Evolutionary conservation across 306 rosid genomes (phyloP).

Genomic region (Gillenia trifoliata): DNA sequence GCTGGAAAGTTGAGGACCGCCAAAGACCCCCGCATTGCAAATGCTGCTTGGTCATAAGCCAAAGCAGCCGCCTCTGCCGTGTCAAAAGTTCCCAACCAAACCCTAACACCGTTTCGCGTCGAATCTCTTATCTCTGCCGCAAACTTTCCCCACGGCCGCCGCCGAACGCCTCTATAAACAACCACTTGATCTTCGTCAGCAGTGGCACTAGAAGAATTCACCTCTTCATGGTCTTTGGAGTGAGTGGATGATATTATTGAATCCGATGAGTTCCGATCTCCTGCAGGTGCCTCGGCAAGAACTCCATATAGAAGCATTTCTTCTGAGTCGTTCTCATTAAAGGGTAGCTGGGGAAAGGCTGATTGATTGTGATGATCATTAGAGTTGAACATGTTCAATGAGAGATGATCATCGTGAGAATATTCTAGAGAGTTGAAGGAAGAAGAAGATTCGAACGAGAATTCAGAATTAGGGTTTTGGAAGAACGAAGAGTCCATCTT

Average conservation of each 20-base stretch:
- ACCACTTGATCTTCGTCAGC: not conserved
- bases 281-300: slow-evolving; percentile 17
- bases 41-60: slow-evolving; percentile 78
- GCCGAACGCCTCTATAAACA: slow-evolving; percentile 50
- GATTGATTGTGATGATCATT: not conserved
- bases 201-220: slow-evolving; percentile 24
- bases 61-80: slow-evolving; percentile 64
- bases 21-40: slow-evolving; percentile 45
- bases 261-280: not conserved
- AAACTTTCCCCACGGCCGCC: slow-evolving; percentile 69
- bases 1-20: slow-evolving; percentile 55
- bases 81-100: slow-evolving; percentile 76
- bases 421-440: slow-evolving; percentile 12
- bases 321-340: slow-evolving; percentile 54
- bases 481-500: slow-evolving; percentile 13
- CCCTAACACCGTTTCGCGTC: slow-evolving; percentile 49
- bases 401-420: not conserved
- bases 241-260: not conserved
- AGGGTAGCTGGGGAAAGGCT: slow-evolving; percentile 31
- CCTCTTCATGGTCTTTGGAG: slow-evolving; percentile 28
- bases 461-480: slow-evolving; percentile 17
- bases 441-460: slow-evolving; percentile 15
- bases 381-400: not conserved
- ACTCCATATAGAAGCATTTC: slow-evolving; percentile 56
- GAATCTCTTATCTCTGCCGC: slow-evolving; percentile 78